phyloP scores from a whole-genome alignment of 768 basidiomycete species.

The Tephrocybe rancida region DNA sequence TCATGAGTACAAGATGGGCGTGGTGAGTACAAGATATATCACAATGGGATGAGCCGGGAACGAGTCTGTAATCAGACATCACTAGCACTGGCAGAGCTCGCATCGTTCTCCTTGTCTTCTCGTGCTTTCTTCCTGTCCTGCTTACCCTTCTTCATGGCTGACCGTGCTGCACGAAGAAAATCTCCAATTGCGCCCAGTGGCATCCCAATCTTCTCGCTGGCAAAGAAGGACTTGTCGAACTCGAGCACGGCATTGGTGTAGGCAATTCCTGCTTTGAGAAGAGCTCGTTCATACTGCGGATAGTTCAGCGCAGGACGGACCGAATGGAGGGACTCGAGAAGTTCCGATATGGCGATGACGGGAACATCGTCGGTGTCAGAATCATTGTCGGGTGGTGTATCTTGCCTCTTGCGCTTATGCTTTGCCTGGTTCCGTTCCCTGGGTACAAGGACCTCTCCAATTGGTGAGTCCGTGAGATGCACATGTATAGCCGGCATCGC shows the following conservation, averaged over 20 bases:
- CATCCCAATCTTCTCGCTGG: slow-evolving; percentile 14
- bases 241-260: slow-evolving; percentile 13
- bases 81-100: too few relatives aligned
- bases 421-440: too few relatives aligned
- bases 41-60: too few relatives aligned
- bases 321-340: slow-evolving; percentile 7
- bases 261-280: slow-evolving; percentile 8
- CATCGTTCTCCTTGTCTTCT: too few relatives aligned
- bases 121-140: background rate
- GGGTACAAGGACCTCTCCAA: too few relatives aligned
- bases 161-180: slow-evolving; percentile 6
- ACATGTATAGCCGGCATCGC: too few relatives aligned
- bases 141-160: slow-evolving; percentile 2
- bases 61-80: too few relatives aligned
- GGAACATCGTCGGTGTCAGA: slow-evolving; percentile 3
- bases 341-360: slow-evolving; percentile 4
- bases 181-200: slow-evolving; percentile 8
- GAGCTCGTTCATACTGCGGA: slow-evolving; percentile 7
- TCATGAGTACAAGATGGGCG: too few relatives aligned
- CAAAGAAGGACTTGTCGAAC: slow-evolving; percentile 2
- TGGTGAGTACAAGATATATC: too few relatives aligned
- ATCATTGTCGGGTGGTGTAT: background rate
- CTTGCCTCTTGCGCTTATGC: too few relatives aligned
- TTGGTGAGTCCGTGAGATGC: too few relatives aligned
- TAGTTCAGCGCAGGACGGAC: slow-evolving; percentile 2